A percentile compares a stretch with the other conserved stretches of the same genome.
phyloP scores from a whole-genome alignment of 306 rosid species.

The Quercus engelmannii region DNA sequence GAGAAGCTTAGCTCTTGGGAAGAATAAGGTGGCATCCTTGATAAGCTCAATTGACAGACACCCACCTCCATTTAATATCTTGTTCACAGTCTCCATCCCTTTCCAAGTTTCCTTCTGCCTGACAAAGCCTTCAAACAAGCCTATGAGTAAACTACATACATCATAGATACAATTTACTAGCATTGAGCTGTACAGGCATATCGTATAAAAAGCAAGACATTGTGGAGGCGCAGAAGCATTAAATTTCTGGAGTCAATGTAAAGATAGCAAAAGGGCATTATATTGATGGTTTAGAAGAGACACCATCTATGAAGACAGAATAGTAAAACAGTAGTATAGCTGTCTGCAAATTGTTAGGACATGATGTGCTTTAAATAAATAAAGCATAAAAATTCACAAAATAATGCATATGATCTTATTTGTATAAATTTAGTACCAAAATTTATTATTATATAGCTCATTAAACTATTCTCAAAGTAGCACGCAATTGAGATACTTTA shows the following conservation, averaged over 20 bases:
- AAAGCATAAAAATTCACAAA: not conserved
- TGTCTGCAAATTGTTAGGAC: not conserved
- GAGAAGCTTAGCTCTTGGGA: constrained; percentile 76
- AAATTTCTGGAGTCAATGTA: not conserved
- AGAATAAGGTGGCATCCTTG: constrained; percentile 43
- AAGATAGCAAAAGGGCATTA: not conserved
- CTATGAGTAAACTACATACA: constrained; percentile 17
- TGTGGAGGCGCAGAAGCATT: not conserved
- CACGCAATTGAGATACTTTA: not conserved
- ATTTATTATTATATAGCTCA: not conserved
- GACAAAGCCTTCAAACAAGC: constrained; percentile 17
- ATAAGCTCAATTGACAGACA: constrained; percentile 63
- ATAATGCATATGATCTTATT: not conserved
- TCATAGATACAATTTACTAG: not conserved
- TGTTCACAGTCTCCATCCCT: constrained; percentile 56
- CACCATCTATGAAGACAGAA: not conserved
- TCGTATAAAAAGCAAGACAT: constrained; percentile 5
- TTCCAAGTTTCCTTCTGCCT: constrained; percentile 49
- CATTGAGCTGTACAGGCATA: not conserved
- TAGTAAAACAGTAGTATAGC: not conserved
- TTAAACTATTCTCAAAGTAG: not conserved
- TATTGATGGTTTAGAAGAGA: not conserved
- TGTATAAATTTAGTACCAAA: not conserved
- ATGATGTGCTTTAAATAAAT: not conserved
- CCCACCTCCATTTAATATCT: constrained; percentile 90